Evolutionary conservation across 345 rosid species (phyloP).

Genomic region (Arabidopsis arenosa): DNA sequence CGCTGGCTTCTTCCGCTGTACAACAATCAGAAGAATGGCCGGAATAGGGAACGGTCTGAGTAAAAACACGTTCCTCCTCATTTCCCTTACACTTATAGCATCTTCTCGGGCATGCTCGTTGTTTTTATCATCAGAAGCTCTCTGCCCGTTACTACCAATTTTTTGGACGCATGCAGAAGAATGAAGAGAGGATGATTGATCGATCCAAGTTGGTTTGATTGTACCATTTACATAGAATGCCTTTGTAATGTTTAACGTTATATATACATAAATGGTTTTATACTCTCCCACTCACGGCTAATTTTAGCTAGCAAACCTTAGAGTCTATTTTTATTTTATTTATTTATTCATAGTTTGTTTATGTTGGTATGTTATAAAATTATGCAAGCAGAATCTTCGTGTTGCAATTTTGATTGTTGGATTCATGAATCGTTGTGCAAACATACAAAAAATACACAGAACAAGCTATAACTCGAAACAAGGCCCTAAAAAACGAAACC

Average conservation of each 20-base stretch:
- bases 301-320: slow-evolving; percentile 7
- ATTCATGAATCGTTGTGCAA: too few relatives aligned
- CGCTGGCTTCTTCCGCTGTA: slow-evolving; percentile 80
- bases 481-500: too few relatives aligned
- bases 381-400: neutral
- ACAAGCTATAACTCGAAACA: too few relatives aligned
- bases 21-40: slow-evolving; percentile 57
- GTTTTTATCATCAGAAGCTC: slow-evolving; percentile 46
- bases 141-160: slow-evolving; percentile 41
- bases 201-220: slow-evolving; percentile 41
- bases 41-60: slow-evolving; percentile 81
- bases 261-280: slow-evolving; percentile 16
- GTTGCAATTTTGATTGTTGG: too few relatives aligned
- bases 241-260: slow-evolving; percentile 37
- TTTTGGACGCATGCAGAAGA: slow-evolving; percentile 40
- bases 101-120: slow-evolving; percentile 46
- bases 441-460: too few relatives aligned
- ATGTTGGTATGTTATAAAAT: neutral
- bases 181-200: slow-evolving; percentile 35
- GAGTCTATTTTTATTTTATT: neutral
- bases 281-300: slow-evolving; percentile 12
- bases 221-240: slow-evolving; percentile 40
- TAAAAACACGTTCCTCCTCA: slow-evolving; percentile 38
- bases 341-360: slow-evolving; percentile 24
- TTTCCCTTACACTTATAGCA: slow-evolving; percentile 35